Evolutionary conservation across 345 rosid species (phyloP).

Genomic region (Salix caprea): DNA sequence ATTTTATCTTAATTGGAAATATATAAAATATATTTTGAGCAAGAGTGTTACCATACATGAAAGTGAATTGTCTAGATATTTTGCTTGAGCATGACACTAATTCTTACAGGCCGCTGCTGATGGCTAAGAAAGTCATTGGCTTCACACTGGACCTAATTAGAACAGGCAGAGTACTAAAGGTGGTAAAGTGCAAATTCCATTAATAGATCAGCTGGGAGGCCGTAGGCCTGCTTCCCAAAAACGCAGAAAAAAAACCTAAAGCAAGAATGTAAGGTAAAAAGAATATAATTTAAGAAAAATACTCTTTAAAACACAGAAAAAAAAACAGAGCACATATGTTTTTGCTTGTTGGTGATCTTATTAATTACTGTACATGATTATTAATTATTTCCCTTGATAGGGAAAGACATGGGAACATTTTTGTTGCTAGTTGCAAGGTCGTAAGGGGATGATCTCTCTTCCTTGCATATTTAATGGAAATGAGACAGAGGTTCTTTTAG

Average conservation of each 20-base stretch:
- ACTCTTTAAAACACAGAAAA: not conserved
- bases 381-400: not conserved
- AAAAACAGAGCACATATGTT: not conserved
- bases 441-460: not conserved
- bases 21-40: too few relatives aligned
- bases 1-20: too few relatives aligned
- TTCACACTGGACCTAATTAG: too few relatives aligned
- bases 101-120: not conserved
- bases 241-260: not conserved
- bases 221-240: not conserved
- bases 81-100: not conserved
- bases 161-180: not conserved
- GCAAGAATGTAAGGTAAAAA: too few relatives aligned
- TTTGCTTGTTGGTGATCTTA: not conserved
- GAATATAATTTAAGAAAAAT: too few relatives aligned
- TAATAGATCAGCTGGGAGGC: not conserved
- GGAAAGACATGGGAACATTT: constrained; percentile 9
- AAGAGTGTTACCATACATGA: not conserved
- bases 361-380: not conserved
- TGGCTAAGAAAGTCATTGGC: not conserved
- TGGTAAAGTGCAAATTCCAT: not conserved
- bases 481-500: not conserved
- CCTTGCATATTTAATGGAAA: not conserved
- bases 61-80: too few relatives aligned
- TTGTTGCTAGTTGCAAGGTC: not conserved